These are phyloP conservation scores for Linderina pennispora DNA, from an alignment of 192 early-diverging fungal species.

Conservation along the genomic window DNA sequence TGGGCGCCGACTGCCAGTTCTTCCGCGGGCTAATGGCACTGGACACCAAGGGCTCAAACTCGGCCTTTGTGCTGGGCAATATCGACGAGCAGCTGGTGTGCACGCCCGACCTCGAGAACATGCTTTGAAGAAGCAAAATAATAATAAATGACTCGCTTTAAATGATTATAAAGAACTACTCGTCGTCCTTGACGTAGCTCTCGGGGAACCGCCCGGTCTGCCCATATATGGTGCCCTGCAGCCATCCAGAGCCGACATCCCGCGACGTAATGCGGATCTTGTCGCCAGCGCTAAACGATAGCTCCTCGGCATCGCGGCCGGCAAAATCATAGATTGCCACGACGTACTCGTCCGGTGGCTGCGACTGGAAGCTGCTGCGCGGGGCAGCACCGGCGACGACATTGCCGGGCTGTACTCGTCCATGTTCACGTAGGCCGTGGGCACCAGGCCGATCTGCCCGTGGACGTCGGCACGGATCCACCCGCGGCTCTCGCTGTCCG, in stretches of 20 bases:
- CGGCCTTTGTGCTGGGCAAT: constrained; percentile 34
- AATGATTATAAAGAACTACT: too few species aligned
- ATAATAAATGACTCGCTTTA: too few species aligned
- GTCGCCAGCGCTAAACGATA: constrained; percentile 22
- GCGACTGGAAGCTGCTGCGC: background rate
- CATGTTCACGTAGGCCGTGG: constrained; percentile 32
- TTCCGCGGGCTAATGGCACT: constrained; percentile 30
- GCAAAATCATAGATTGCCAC: constrained; percentile 34
- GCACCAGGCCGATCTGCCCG: constrained; percentile 32
- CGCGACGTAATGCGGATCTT: constrained; percentile 23
- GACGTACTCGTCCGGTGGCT: too few species aligned
- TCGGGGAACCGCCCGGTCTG: constrained; percentile 19
- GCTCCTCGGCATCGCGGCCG: constrained; percentile 16
- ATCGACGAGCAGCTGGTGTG: constrained; percentile 30
- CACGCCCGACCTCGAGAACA: constrained; percentile 37
- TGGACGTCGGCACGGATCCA: constrained; percentile 20
- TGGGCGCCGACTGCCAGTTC: constrained; percentile 36
- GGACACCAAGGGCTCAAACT: constrained; percentile 12
- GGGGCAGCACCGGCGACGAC: background rate
- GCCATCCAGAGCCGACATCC: constrained; percentile 27
- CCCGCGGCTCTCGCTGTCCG: constrained; percentile 25
- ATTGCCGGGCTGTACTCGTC: constrained; percentile 7
- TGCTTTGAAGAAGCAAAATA: too few species aligned
- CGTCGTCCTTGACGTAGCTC: constrained; percentile 20
- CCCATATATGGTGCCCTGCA: constrained; percentile 12